Conservation (phyloP, 495 filamentous ascomycete genomes). For the Tuber umbilicatum region DNA sequence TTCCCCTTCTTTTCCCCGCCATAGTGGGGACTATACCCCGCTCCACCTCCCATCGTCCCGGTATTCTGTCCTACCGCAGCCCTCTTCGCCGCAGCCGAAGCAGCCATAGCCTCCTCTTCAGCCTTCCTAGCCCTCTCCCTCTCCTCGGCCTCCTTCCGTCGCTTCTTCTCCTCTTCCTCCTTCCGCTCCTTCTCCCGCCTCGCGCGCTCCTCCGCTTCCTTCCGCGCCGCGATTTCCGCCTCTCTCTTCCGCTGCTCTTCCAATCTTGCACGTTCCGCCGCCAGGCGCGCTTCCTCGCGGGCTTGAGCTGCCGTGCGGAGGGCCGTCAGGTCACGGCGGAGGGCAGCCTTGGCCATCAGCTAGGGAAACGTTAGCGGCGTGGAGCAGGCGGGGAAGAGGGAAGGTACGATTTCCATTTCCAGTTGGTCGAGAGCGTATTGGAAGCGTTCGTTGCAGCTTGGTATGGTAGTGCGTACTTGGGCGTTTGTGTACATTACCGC, state of each 20-base stretch:
- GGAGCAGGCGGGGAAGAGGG: too few relatives aligned
- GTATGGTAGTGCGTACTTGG: constrained; percentile 23
- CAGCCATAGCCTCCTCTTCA: constrained; percentile 6
- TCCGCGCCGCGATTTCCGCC: constrained; percentile 6
- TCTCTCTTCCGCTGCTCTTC: constrained; percentile 9
- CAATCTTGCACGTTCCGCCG: constrained; percentile 7
- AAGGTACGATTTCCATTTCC: constrained; percentile 33
- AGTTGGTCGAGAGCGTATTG: constrained; percentile 38
- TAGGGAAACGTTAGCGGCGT: background rate
- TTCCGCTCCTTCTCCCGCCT: constrained; percentile 2
- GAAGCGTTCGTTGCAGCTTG: constrained; percentile 33
- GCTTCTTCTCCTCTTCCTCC: constrained; percentile 3
- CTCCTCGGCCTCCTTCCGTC: constrained; percentile 6
- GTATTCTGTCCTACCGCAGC: background rate
- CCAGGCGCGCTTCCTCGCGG: constrained; percentile 8
- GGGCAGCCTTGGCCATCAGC: constrained; percentile 28
- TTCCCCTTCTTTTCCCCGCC: background rate
- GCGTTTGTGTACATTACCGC: constrained; percentile 37
- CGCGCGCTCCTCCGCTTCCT: background rate
- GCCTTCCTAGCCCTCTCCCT: background rate
- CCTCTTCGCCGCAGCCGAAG: background rate
- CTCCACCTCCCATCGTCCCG: background rate
- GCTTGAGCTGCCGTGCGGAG: constrained; percentile 27
- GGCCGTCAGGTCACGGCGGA: constrained; percentile 29
- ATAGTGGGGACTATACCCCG: background rate